Evolutionary conservation across 1,284 basidiomycete genomes (phyloP), one percentile per base, ranked within the genome.

Genomic region (Xerocomus nothofagi): DNA sequence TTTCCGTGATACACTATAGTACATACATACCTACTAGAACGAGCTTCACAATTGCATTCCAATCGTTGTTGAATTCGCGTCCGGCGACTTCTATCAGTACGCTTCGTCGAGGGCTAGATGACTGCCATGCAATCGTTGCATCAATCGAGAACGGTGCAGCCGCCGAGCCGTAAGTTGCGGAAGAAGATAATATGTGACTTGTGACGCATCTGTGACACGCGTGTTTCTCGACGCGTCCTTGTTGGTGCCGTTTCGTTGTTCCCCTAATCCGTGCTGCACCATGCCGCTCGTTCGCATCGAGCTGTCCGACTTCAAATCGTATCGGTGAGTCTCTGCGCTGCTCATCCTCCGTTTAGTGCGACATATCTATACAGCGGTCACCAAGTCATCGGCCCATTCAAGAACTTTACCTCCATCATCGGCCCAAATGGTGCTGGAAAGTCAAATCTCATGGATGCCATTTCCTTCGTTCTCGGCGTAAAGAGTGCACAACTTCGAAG

Each of bases 371-470:
- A 53, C 63, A 87, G 91, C 56, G 89, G 89, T 38, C 86, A 88
- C 64, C 91, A 93, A 70, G 79, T 81, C 34, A 92, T 96, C 41
- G 93, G 93, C 0, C 94, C 94, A 4, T 96, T 97, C 74, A 82
- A 80, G 66, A 84, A 88, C 60, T 99, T 99, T 71, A 96, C 93
- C 0, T 95, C 93, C 15, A 82, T 98, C 58, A 98, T 98, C 61
- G 97, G 97, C 21, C 96, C 97, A 38, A 99, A 99, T 86, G 97
- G 97, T 50, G 94, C 95, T 4, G 97, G 97, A 57, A 99, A 99
- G 70, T 96, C 93, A 30, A 99, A 99, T 69, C 82, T 99, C 55
- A 99, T 99, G 97, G 97, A 99, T 69, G 97, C 97, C 49, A 98
- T 99, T 59, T 99, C 97, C 3, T 99, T 99, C 67, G 97, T 99